Evolutionary conservation across 1,284 basidiomycete species (phyloP), one percentile per base, ranked within the genome.

Genomic region (Sporisorium scitamineum): DNA sequence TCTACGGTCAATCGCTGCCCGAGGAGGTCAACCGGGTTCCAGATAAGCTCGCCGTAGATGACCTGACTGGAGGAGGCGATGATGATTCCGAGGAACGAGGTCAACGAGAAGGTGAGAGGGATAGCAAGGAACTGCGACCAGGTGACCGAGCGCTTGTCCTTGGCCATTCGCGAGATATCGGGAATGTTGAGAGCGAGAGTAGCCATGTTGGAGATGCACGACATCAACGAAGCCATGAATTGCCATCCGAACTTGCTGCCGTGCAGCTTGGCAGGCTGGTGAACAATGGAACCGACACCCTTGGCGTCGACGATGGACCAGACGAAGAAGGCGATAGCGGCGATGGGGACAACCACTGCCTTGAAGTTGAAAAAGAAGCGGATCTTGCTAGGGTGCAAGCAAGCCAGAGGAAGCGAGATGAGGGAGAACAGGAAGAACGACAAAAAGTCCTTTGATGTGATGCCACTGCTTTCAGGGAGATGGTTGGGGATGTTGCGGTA

Each of bases 361-460:
- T 94, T 94, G 72, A 91, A 83, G 18, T 91, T 91, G 88, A 95
- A 95, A 52, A 94, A 88, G 84, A 93, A 92, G 42, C 92, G 90
- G 73, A 94, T 91, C 84, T 92, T 89, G 87, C 93, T 92, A 47
- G 93, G 90, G 5, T 92, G 92, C 65, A 93, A 91, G 90, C 90
- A 93, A 71, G 94, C 91, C 27, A 91, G 90, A 5, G 92, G 92
- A 13, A 94, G 88, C 34, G 90, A 92, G 60, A 94, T 88, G 45
- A 94, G 86, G 90, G 92, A 94, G 88, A 94, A 95, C 70, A 95
- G 87, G 88, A 94, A 91, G 89, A 95, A 95, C 72, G 90, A 90
- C 86, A 94, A 86, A 78, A 92, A 92, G 83, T 92, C 90, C 42
- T 88, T 87, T 2, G 91, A 91, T 51, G 88, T 91, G 16, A 90